Base-by-base conservation (phyloP, 139 green algal genomes). In the Pseudopediastrum boryanum region DNA sequence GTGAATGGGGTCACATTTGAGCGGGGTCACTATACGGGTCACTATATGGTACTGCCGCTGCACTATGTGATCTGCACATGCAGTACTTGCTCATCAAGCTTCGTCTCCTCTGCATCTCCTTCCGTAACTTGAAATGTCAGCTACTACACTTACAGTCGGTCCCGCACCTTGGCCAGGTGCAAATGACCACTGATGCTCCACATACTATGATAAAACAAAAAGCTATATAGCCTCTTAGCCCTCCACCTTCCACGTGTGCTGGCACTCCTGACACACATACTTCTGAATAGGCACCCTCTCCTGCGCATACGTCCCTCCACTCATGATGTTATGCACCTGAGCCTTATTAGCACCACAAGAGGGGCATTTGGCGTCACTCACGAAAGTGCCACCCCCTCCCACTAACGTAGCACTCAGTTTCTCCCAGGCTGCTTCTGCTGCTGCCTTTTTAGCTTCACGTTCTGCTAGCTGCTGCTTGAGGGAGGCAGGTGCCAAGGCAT, bases 271-370 rank as follows among this genome's bases (percentile, higher is more conserved):
- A 42, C 81, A 86, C 4, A 82, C 76, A 42, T 70, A 86, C 69
- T 86, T 86, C 42, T 86, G 81, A 2, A 86, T 71, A 38, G 67
- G 67, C 69, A 79, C 61, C 5, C 81, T 58, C 69, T 86, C 81
- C 56, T 77, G 70, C 13, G 82, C 82, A 52, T 86, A 86, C 23
- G 77, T 84, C 6, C 82, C 82, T 2, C 82, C 82, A n/a, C 29
- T 71, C 36, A 86, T 27, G n/a, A 86, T 77, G n/a, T 62, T 79
- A 71, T 86, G 77, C 39, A 86, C 82, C 8, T 72, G 78, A 21
- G 77, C 82, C n/a, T 59, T 50, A 5, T 2, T 31, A 16, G 62
- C 52, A 16, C 77, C 71, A 50, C 82, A 86, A 12, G 27, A 10
- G 16, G 71, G 63, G 58, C 82, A 86, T 39, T 48, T 67, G 0